A percentile compares a stretch with the other conserved stretches of the same genome.
phyloP scores from a whole-genome alignment of 805 yeast genomes.

The Kregervanrija delftensis region DNA sequence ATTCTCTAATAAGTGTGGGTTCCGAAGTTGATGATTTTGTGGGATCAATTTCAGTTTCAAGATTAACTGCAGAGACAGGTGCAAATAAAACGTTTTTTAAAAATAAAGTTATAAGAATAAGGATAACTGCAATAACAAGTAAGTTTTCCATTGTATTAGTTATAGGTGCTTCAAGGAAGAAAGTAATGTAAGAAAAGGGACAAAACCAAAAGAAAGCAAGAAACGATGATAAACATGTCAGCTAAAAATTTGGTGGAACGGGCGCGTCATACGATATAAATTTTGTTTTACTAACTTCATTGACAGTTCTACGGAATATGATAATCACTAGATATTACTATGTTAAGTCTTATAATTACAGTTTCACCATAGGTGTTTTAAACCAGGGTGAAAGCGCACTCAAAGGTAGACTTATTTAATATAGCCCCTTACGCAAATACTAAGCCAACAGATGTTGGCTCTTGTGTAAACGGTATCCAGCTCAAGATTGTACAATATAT shows the following conservation, averaged over 20 bases:
- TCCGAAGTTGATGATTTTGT: conserved; percentile 11
- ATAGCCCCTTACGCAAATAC: conserved; percentile 38
- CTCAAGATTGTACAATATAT: conserved; percentile 42
- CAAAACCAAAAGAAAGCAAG: too few species aligned
- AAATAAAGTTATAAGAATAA: conserved; percentile 15
- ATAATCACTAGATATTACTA: not conserved
- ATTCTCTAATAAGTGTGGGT: conserved; percentile 33
- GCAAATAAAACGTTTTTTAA: conserved; percentile 19
- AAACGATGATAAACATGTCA: too few species aligned
- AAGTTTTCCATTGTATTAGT: conserved; percentile 18
- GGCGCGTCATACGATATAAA: too few species aligned
- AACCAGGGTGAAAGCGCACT: conserved; percentile 46
- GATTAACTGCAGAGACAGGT: conserved; percentile 13
- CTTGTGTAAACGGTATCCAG: conserved; percentile 39
- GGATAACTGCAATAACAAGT: conserved; percentile 18
- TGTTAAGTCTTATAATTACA: conserved; percentile 36
- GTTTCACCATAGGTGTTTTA: conserved; percentile 27
- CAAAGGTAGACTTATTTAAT: conserved; percentile 43
- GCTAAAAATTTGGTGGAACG: too few species aligned
- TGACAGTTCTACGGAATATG: too few species aligned
- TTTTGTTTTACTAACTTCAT: too few species aligned
- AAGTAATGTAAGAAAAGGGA: too few species aligned
- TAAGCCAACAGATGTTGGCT: not conserved
- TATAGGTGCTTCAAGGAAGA: too few species aligned
- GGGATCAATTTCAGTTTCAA: conserved; percentile 22